These are phyloP conservation scores for Fusarium mangiferae DNA, from an alignment of 2,329 filamentous ascomycete genomes.

Conservation along the genomic window DNA sequence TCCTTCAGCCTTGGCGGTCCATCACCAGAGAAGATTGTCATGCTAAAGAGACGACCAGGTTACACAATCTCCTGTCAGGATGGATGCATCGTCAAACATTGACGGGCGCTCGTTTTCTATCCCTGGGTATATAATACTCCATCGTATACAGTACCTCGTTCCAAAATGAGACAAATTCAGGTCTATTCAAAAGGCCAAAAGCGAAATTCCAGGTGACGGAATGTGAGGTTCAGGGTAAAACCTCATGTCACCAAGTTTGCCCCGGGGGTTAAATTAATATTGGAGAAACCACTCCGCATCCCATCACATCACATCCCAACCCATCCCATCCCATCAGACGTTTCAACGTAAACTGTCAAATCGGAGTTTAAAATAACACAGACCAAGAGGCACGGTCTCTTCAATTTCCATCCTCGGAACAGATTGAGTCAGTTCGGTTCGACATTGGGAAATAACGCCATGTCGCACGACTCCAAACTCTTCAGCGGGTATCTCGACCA, in stretches of 20 bases:
- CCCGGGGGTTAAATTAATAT: background rate
- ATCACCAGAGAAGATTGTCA: background rate
- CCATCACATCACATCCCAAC: background rate
- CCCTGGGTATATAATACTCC: no score
- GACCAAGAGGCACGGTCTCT: background rate
- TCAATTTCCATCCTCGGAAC: background rate
- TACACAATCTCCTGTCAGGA: background rate
- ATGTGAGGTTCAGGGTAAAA: background rate
- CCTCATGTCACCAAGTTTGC: background rate
- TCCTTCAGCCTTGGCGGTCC: background rate
- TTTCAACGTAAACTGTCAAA: background rate
- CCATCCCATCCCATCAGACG: no score
- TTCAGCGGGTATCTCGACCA: background rate
- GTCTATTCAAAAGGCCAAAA: background rate
- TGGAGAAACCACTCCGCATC: background rate
- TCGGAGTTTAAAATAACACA: background rate
- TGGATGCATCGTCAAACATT: background rate
- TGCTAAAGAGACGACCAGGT: background rate
- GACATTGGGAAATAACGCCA: background rate
- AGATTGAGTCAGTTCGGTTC: background rate
- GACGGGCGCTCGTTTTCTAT: background rate
- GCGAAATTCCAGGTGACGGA: background rate
- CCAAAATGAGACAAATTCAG: background rate
- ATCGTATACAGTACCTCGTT: rapidly evolving
- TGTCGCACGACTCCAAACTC: constrained; percentile 2